Evolutionary conservation across 441 rosid genomes (phyloP).

Genomic region (Pelargonium fulgidum): DNA sequence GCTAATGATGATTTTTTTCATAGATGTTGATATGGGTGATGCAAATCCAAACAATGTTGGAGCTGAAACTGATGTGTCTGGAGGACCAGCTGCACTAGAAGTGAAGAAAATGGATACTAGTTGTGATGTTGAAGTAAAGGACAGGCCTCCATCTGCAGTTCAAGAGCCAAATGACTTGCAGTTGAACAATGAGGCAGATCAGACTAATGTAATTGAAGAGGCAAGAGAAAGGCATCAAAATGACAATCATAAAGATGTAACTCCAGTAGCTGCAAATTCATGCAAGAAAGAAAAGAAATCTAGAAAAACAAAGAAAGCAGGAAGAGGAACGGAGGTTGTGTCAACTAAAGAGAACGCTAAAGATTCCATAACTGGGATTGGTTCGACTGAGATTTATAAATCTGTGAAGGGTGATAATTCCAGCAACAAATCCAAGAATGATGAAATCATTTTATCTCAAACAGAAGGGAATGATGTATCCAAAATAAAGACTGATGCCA

Average conservation of each 20-base stretch:
- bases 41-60: not conserved
- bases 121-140: not conserved
- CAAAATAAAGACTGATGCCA: not conserved
- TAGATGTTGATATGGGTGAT: not conserved
- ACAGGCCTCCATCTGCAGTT: not conserved
- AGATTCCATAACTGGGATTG: not conserved
- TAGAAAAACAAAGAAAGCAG: not conserved
- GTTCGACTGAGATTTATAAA: too few relatives aligned
- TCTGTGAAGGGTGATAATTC: too few relatives aligned
- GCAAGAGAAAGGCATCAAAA: not conserved
- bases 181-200: not conserved
- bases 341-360: not conserved
- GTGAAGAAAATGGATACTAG: constrained; percentile 3
- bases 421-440: not conserved
- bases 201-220: not conserved
- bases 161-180: not conserved
- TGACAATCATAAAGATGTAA: not conserved
- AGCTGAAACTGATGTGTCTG: not conserved
- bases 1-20: not conserved
- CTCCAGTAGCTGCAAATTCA: not conserved
- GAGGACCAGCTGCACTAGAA: not conserved
- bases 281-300: not conserved
- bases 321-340: too few relatives aligned
- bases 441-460: not conserved
- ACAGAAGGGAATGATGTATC: not conserved